Conservation (phyloP, 108 stramenopile species). For the Conticribra guillardii region DNA sequence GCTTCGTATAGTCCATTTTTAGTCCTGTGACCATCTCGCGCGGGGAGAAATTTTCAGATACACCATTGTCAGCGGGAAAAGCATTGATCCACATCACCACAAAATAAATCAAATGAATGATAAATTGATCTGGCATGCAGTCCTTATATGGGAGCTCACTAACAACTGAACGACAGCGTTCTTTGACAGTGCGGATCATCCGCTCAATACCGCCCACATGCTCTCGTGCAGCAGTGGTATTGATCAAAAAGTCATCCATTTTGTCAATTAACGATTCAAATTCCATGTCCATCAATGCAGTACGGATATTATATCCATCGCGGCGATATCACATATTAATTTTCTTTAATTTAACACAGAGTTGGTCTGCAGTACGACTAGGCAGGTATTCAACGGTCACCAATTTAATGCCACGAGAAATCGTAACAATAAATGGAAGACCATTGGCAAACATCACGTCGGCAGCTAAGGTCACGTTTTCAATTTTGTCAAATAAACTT, state of each 20-base stretch:
- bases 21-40: background rate
- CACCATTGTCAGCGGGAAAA: conserved; percentile 26
- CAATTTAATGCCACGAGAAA: conserved; percentile 1
- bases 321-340: background rate
- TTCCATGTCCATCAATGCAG: conserved; percentile 15
- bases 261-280: conserved; percentile 9
- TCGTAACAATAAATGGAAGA: conserved; percentile 6
- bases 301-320: conserved; percentile 15
- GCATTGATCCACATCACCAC: conserved; percentile 27
- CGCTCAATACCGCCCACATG: conserved; percentile 27
- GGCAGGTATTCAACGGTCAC: background rate
- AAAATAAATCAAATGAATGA: conserved; percentile 21
- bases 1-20: conserved; percentile 2
- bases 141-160: conserved; percentile 8
- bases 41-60: conserved; percentile 5
- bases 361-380: conserved; percentile 1
- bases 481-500: background rate
- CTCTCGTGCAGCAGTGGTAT: conserved; percentile 30
- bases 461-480: conserved; percentile 1
- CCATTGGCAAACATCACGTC: conserved; percentile 19
- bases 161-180: conserved; percentile 3
- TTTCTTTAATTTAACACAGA: background rate
- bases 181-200: conserved; percentile 11
- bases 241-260: conserved; percentile 12
- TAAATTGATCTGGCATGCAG: background rate